Conservation (phyloP, 2,329 filamentous ascomycete genomes). For the Claviceps sp. region DNA sequence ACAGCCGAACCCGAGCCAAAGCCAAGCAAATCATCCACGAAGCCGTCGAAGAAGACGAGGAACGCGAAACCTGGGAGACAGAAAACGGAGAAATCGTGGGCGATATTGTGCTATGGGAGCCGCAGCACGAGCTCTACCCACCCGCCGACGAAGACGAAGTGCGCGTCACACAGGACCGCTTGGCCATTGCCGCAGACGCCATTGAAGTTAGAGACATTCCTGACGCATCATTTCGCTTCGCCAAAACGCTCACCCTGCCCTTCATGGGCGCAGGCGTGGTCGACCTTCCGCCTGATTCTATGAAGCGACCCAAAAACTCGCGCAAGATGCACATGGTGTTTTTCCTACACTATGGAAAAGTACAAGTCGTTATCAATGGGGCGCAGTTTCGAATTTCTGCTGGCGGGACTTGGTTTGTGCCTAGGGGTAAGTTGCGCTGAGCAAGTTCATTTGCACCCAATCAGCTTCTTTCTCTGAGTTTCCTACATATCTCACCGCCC, state of each 20-base stretch:
- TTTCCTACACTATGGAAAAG: slow-evolving; percentile 74
- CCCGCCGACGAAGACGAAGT: slow-evolving; percentile 41
- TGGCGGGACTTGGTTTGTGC: slow-evolving; percentile 88
- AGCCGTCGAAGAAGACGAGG: slow-evolving; percentile 33
- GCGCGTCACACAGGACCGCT: slow-evolving; percentile 38
- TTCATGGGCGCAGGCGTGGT: slow-evolving; percentile 89
- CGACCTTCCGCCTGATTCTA: slow-evolving; percentile 68
- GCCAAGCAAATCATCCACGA: slow-evolving; percentile 18
- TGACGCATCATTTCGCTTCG: slow-evolving; percentile 68
- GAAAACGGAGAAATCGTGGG: slow-evolving; percentile 51
- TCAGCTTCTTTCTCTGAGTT: too few relatives aligned
- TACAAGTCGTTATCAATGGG: slow-evolving; percentile 65
- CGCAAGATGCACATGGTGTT: slow-evolving; percentile 96
- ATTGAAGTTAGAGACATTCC: slow-evolving; percentile 46
- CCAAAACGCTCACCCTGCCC: slow-evolving; percentile 69
- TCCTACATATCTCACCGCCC: background rate
- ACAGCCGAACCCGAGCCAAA: slow-evolving; percentile 17
- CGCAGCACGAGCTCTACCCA: slow-evolving; percentile 39
- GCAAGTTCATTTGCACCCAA: too few relatives aligned
- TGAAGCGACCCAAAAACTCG: slow-evolving; percentile 84
- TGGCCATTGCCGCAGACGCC: slow-evolving; percentile 42
- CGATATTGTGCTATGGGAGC: slow-evolving; percentile 51
- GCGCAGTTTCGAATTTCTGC: slow-evolving; percentile 70
- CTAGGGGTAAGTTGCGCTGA: slow-evolving; percentile 55
- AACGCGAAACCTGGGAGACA: slow-evolving; percentile 58